Evolutionary conservation across 257 asterid genomes (phyloP), one percentile per base, ranked within the genome.

Genomic region (Solanum chmielewskii): DNA sequence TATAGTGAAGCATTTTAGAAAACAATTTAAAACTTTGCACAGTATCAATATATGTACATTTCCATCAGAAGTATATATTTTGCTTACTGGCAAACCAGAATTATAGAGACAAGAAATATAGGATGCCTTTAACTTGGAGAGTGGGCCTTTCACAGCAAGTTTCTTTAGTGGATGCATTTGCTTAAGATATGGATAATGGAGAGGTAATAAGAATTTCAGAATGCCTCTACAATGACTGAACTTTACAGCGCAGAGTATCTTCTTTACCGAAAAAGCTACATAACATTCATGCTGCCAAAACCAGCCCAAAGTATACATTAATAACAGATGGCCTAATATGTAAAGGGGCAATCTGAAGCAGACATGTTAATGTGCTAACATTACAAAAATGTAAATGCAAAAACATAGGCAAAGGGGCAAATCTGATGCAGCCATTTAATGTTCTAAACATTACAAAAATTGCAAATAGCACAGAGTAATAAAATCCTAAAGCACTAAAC

Each of bases 1-100:
- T 85, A 87, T 86, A 39, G 47, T 70, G 89, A 56, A 88, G 71
- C 37, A 80, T 87, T 86, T 89, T 87, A 82, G 77, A 83, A 60
- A 68, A 45, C 71, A 20, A 49, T 85, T 13, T 12, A 52, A 71
- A 86, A 52, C 10, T 77, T 47, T 16, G 85, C 83, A 90, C 80
- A 74, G 27, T 76, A 83, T 42, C 73, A 23, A 70, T 81, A 60
- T 11, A 21, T 7, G 31, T 25, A 73, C 56, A 62, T 49, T 49
- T 35, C 64, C 27, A 75, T 20, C 20, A 56, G 52, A 75, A 80
- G 37, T 74, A 60, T 14, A 62, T 47, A 45, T n/a, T 18, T n/a
- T 77, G 39, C 15, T 60, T 70, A 87, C 49, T 37, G 18, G 49
- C 18, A 73, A 73, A 73, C 29, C 47, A 73, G 45, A 37, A 73